Evolutionary conservation across 2,329 filamentous ascomycete species (phyloP).

Genomic region (Aureobasidium sp.): DNA sequence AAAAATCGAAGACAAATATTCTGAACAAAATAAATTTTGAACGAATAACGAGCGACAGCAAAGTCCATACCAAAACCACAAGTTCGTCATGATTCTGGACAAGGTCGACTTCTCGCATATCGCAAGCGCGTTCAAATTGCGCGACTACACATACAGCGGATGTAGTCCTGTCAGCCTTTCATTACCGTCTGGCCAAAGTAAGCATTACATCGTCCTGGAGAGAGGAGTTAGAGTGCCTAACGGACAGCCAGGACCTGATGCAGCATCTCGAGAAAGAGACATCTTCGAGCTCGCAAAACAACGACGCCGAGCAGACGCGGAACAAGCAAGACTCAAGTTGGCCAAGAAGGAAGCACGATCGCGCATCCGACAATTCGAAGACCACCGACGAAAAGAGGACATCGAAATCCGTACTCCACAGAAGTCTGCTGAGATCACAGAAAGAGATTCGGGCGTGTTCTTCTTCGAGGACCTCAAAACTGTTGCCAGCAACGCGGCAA

Average conservation of each 20-base stretch:
- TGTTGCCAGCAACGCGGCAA: background rate
- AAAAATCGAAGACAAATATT: too few relatives aligned
- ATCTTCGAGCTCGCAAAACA: background rate
- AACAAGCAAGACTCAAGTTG: slow-evolving; percentile 5
- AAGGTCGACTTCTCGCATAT: background rate
- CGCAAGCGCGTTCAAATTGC: background rate
- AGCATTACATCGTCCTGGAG: background rate
- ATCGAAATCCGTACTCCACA: background rate
- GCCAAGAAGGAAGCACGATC: background rate
- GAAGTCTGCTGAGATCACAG: background rate
- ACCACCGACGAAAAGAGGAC: background rate
- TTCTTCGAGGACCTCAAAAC: background rate
- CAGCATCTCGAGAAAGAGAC: background rate
- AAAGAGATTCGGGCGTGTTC: background rate
- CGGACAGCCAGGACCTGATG: background rate
- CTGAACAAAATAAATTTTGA: background rate
- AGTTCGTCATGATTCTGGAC: background rate
- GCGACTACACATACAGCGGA: background rate
- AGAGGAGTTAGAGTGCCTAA: background rate
- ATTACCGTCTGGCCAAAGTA: background rate
- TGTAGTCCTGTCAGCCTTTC: background rate
- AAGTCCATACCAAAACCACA: background rate
- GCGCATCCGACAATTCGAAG: background rate
- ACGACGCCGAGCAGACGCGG: background rate
- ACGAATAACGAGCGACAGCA: background rate